Conservation (phyloP, 2,329 filamentous ascomycete species). For the Penicillium polonicum region DNA sequence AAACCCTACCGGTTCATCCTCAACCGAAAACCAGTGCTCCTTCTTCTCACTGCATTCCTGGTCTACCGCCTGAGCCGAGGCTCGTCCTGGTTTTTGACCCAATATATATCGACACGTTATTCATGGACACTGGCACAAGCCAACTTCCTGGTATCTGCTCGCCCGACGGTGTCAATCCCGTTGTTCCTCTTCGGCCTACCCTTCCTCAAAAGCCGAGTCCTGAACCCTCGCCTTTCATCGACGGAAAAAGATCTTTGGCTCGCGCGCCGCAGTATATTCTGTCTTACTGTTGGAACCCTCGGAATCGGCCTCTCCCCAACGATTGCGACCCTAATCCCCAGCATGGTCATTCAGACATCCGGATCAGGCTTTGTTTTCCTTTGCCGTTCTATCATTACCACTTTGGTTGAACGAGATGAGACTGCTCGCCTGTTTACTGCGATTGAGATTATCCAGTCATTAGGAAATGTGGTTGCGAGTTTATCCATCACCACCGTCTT, state of each 20-base stretch:
- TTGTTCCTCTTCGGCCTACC: constrained; percentile 50
- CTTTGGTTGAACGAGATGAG: constrained; percentile 49
- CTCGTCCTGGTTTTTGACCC: constrained; percentile 49
- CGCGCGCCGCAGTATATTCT: constrained; percentile 46
- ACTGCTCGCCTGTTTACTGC: constrained; percentile 52
- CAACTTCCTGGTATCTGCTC: constrained; percentile 47
- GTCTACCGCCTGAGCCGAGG: constrained; percentile 51
- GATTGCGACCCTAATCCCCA: constrained; percentile 44
- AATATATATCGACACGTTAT: constrained; percentile 54
- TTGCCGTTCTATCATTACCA: constrained; percentile 49
- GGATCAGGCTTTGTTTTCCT: constrained; percentile 51
- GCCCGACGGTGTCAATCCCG: constrained; percentile 49
- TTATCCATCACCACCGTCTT: constrained; percentile 49
- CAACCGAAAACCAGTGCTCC: constrained; percentile 40
- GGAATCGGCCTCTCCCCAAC: constrained; percentile 48
- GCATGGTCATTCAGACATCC: constrained; percentile 49
- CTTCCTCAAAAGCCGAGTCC: constrained; percentile 32
- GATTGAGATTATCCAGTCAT: constrained; percentile 49
- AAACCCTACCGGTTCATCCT: constrained; percentile 44
- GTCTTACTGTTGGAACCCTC: constrained; percentile 47
- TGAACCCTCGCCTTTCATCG: constrained; percentile 37
- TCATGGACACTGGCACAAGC: constrained; percentile 48
- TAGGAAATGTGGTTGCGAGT: constrained; percentile 50
- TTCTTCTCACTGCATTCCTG: constrained; percentile 49
- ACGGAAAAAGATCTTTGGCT: constrained; percentile 49